These are phyloP conservation scores for Cyberlindnera mycetangii DNA, from an alignment of 805 yeast species.

Conservation along the genomic window DNA sequence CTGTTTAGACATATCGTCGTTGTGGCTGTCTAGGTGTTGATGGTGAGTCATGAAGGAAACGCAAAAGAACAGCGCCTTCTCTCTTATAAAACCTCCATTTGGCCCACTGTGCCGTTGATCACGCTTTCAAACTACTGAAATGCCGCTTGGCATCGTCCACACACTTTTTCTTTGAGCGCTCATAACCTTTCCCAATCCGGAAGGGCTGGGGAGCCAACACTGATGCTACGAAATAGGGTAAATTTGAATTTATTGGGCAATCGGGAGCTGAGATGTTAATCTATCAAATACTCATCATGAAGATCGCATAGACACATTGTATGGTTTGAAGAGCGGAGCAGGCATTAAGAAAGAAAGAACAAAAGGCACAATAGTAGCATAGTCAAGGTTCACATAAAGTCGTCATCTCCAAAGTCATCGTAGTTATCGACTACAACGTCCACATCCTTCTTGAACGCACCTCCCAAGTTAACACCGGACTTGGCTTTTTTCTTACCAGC, in stretches of 20 bases:
- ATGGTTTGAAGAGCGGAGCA: too few relatives aligned
- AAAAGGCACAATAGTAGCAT: neutral
- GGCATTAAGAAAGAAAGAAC: neutral
- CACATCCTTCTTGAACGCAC: slow-evolving; percentile 62
- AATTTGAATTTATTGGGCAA: too few relatives aligned
- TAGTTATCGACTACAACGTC: slow-evolving; percentile 51
- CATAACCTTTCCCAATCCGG: neutral
- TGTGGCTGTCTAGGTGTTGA: neutral
- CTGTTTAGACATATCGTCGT: slow-evolving; percentile 14
- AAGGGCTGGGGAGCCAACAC: too few relatives aligned
- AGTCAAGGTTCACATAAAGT: slow-evolving; percentile 57
- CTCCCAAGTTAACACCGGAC: slow-evolving; percentile 58
- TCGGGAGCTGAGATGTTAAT: too few relatives aligned
- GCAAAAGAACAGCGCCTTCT: too few relatives aligned
- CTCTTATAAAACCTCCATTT: neutral
- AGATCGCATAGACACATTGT: too few relatives aligned
- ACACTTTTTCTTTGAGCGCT: too few relatives aligned
- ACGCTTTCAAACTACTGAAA: neutral
- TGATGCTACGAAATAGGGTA: too few relatives aligned
- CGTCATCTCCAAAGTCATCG: slow-evolving; percentile 72
- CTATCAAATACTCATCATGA: neutral
- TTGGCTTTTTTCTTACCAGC: slow-evolving; percentile 95
- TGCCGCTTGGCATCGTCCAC: neutral
- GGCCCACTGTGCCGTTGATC: slow-evolving; percentile 1
- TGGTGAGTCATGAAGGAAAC: neutral